Base-by-base conservation (phyloP, 306 rosid species). In the Ammopiptanthus mongolicus region DNA sequence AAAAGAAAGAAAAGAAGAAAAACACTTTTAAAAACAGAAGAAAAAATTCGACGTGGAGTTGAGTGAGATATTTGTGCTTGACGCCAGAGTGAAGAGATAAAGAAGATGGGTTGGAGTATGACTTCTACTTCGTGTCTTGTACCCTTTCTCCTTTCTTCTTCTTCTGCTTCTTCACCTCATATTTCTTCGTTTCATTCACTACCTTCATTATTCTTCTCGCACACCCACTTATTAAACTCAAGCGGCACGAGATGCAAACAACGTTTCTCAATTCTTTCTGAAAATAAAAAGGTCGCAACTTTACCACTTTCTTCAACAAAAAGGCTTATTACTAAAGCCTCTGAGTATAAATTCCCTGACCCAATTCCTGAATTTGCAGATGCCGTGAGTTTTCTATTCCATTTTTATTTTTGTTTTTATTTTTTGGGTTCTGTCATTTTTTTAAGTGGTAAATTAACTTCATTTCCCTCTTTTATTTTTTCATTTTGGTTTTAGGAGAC, bases 361-460 rank as follows among this genome's bases (percentile, higher is more conserved):
- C 98, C 97, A 46, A 95, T 95, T 87, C 97, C 97, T 15, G 88
- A 87, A 78, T 95, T 95, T 6, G 97, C 97, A 11, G 85, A 83
- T 81, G 78, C 91, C 0, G 98, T 90, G 46, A 82, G 87, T 84
- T 61, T 12, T 73, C 69, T 25, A 31, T 64, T 65, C 47, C 7
- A 4, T 11, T 70, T 11, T 39, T 10, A 1, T 39, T 39, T 39
- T 39, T 41, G 0, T 1, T 1, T 10, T 41, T 1, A 2, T 10
- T 41, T 41, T 77, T 34, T 67, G 22, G 56, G 15, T 65, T 66
- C 44, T 25, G 0, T 56, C 3, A 5, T 1, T 46, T 52, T 19
- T 1, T 61, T 14, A 13, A 57, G 2, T 33, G 0, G n/a, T 22
- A 56, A 64, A 60, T 19, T 64, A 2, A 8, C 3, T 57, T 14